Evolutionary conservation across 2,329 filamentous ascomycete genomes (phyloP), one percentile per base, ranked within the genome.

Genomic region (Verruconis gallopava): DNA sequence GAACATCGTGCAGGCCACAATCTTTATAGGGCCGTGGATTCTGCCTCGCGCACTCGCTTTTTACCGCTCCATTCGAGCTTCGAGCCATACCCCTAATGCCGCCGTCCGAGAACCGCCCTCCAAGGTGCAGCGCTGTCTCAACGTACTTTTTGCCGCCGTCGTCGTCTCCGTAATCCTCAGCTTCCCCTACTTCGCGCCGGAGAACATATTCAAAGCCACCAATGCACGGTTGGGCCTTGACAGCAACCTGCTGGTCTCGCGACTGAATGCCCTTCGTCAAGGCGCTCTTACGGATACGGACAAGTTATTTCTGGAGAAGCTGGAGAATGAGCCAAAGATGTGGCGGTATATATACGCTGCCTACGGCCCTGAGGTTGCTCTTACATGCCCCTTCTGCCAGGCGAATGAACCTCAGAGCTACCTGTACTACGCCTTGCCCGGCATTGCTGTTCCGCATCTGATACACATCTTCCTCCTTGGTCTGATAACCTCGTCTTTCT

Each of bases 161-260:
- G 49, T 68, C 35, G 47, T 71, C 44, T 72, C 69, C 50, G 59
- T 83, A 40, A 52, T 78, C 45, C 71, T 75, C 45, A 78, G 81
- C 13, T 63, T 89, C 0, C 79, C 85, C 0, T 49, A 64, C 45
- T 78, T 85, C 54, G 67, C 74, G 4, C 81, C 83, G 3, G 77
- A 85, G 56, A 95, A 95, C 63, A 67, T 96, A 59, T 94, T 96
- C 68, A 55, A 61, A 21, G 60, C 68, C 14, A 95, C 89, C 1
- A 69, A 77, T 44, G 91, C 85, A 39, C 83, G 88, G 22, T 75
- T 96, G 14, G 82, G 86, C 53, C 89, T 83, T 33, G 79, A 85
- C n/a, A 79, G 75, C 33, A 83, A 89, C 55, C 79, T 93, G 22
- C 71, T 96, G 46, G 91, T 94, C 61, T 76, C 73, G 45, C 82